phyloP scores from a whole-genome alignment of 2,329 filamentous ascomycete genomes.

The Trichoderma hamatum region DNA sequence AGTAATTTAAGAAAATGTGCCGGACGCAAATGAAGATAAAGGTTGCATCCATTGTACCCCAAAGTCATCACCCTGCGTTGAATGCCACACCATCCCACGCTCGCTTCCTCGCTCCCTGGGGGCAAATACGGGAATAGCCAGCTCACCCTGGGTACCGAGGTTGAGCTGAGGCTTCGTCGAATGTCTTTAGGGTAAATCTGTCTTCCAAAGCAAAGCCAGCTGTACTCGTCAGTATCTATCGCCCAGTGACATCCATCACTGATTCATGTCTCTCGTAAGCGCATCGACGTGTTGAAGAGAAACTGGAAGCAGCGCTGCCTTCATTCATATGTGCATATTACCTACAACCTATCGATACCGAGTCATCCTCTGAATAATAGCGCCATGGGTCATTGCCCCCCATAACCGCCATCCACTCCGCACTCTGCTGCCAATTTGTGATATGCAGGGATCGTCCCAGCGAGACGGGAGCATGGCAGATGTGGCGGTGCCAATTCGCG shows the following conservation, averaged over 20 bases:
- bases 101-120: neutral
- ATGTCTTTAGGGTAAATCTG: neutral
- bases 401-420: neutral
- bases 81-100: slow-evolving; percentile 13
- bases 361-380: neutral
- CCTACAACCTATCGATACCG: neutral
- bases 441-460: slow-evolving; percentile 23
- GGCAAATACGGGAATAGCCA: neutral
- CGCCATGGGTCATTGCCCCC: neutral
- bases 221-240: neutral
- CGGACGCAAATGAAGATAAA: neutral
- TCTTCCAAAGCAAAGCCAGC: neutral
- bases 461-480: neutral
- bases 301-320: neutral
- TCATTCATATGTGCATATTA: neutral
- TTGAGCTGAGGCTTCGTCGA: neutral
- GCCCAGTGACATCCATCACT: neutral
- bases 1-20: neutral
- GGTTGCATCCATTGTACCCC: slow-evolving; percentile 10
- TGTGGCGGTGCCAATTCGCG: slow-evolving; percentile 21
- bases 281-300: neutral
- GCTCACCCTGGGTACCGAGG: neutral
- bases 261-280: neutral
- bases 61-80: neutral
- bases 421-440: slow-evolving; percentile 9